Percentiles rank a stretch among this genome's conserved stretches.
phyloP scores from a whole-genome alignment of 371 early-diverging fungal genomes.

The Rozella allomycis region DNA sequence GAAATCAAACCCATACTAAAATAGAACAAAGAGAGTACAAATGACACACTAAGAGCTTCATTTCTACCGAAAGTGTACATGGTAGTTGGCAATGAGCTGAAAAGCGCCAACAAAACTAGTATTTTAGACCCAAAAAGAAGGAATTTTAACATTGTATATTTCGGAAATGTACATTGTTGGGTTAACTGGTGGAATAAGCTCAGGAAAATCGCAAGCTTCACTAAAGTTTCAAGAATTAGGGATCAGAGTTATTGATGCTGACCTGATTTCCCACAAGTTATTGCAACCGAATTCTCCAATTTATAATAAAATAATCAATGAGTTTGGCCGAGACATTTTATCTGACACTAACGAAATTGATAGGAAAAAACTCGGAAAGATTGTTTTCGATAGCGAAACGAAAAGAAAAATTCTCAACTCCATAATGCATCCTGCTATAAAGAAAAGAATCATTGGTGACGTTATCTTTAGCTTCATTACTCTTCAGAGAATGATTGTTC shows the following conservation, averaged over 20 bases:
- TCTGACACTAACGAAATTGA: constrained; percentile 33
- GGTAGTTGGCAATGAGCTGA: too few species aligned
- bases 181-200: constrained; percentile 77
- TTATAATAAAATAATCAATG: constrained; percentile 38
- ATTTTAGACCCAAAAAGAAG: too few species aligned
- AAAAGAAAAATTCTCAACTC: constrained; percentile 48
- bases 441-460: constrained; percentile 44
- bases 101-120: too few species aligned
- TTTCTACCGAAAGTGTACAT: too few species aligned
- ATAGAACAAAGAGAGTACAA: too few species aligned
- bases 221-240: constrained; percentile 9
- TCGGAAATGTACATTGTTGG: constrained; percentile 60
- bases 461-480: constrained; percentile 43
- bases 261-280: constrained; percentile 64
- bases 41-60: too few species aligned
- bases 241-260: constrained; percentile 76
- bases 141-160: not conserved
- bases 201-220: constrained; percentile 39
- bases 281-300: constrained; percentile 52
- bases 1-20: too few species aligned
- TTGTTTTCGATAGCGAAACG: constrained; percentile 49
- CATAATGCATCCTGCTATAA: constrained; percentile 69
- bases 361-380: constrained; percentile 47
- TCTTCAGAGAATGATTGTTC: constrained; percentile 42
- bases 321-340: constrained; percentile 49